These are phyloP conservation scores for Priceomyces melissophilus DNA, from an alignment of 805 yeast species.

Conservation along the genomic window DNA sequence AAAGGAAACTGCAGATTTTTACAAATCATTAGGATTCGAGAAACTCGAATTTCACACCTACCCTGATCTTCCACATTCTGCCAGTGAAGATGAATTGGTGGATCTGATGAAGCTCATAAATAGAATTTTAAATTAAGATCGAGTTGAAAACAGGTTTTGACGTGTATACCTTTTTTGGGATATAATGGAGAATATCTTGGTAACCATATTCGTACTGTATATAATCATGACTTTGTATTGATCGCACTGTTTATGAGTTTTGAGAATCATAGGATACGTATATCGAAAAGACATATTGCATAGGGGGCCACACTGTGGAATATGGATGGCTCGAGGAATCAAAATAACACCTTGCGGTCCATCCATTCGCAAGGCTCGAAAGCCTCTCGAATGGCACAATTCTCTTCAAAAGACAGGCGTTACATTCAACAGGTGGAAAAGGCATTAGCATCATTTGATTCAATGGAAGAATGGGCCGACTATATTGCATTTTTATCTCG, in stretches of 20 bases:
- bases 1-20: conserved; percentile 40
- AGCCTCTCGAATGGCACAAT: conserved; percentile 7
- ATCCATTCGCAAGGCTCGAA: conserved; percentile 7
- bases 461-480: conserved; percentile 96
- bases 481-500: conserved; percentile 85
- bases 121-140: conserved; percentile 4
- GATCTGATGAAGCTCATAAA: conserved; percentile 43
- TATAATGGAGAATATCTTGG: too few species aligned
- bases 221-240: too few species aligned
- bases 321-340: conserved; percentile 4
- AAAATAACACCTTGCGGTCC: conserved; percentile 3
- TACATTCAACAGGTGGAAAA: conserved; percentile 66
- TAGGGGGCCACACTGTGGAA: not conserved
- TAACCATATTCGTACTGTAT: too few species aligned
- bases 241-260: too few species aligned
- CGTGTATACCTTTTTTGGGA: too few species aligned
- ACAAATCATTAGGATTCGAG: conserved; percentile 44
- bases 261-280: too few species aligned
- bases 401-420: conserved; percentile 61
- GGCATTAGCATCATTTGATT: conserved; percentile 71
- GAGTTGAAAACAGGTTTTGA: too few species aligned
- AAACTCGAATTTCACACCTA: conserved; percentile 49
- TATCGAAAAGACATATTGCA: too few species aligned
- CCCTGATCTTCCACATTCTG: conserved; percentile 63
- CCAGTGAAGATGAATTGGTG: conserved; percentile 61